These are phyloP conservation scores for Fusarium dimerum DNA, from an alignment of 2,329 filamentous ascomycete genomes.

Conservation along the genomic window DNA sequence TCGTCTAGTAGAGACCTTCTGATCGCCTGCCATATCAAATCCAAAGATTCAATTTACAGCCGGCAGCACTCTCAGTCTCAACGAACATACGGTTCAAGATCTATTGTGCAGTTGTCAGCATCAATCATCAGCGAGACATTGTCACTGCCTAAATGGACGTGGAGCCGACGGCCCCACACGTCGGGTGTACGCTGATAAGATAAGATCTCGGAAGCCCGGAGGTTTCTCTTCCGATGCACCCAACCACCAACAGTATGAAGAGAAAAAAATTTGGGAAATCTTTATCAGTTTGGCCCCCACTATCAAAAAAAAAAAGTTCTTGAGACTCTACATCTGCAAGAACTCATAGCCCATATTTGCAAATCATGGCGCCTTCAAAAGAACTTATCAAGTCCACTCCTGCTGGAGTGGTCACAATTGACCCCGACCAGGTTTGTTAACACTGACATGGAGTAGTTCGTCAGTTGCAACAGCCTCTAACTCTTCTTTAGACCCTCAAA, in stretches of 20 bases:
- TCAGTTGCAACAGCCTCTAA: conserved; percentile 6
- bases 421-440: conserved; percentile 43
- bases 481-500: conserved; percentile 52
- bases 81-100: no score
- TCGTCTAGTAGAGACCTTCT: conserved; percentile 21
- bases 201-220: conserved; percentile 24
- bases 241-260: conserved; percentile 22
- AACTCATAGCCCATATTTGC: conserved; percentile 12
- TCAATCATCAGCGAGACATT: conserved; percentile 12
- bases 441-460: no score
- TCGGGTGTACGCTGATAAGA: conserved; percentile 12
- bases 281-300: conserved; percentile 31
- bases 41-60: neutral
- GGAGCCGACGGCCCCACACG: conserved; percentile 15
- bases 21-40: conserved; percentile 12
- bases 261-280: conserved; percentile 33
- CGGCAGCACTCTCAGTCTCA: no score
- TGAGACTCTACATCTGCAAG: conserved; percentile 16
- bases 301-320: conserved; percentile 31
- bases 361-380: conserved; percentile 45
- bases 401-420: conserved; percentile 36
- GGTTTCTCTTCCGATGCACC: conserved; percentile 38
- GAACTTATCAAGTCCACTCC: conserved; percentile 37
- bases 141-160: conserved; percentile 7
- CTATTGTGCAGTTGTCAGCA: neutral